These are phyloP conservation scores for Penicillium salamii DNA, from an alignment of 495 filamentous ascomycete genomes.

Conservation along the genomic window DNA sequence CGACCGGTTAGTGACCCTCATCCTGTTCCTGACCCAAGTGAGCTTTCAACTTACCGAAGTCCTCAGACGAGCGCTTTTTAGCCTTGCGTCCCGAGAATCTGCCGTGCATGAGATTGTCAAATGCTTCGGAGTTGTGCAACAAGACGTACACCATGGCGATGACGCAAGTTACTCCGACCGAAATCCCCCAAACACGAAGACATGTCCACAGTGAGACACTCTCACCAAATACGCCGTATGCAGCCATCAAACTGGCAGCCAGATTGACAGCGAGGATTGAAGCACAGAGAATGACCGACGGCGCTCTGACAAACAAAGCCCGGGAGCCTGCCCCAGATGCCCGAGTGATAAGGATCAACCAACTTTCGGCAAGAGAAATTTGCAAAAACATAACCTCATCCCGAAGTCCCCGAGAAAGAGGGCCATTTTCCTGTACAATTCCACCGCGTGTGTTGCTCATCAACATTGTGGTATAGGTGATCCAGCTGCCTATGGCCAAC, in stretches of 20 bases:
- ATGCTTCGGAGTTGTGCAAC: constrained; percentile 69
- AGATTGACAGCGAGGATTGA: constrained; percentile 80
- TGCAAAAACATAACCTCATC: constrained; percentile 86
- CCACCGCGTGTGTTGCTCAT: constrained; percentile 66
- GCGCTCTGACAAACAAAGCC: constrained; percentile 79
- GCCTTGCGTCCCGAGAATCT: constrained; percentile 71
- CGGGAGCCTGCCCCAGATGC: constrained; percentile 54
- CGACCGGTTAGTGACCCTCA: constrained; percentile 28
- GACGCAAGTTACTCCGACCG: constrained; percentile 70
- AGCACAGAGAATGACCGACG: constrained; percentile 74
- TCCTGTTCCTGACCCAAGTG: neutral
- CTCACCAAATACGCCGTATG: constrained; percentile 72
- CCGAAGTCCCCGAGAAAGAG: constrained; percentile 31
- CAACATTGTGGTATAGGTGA: constrained; percentile 76
- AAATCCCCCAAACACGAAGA: constrained; percentile 86
- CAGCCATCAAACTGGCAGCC: constrained; percentile 75
- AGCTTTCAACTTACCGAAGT: constrained; percentile 67
- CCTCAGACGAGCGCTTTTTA: constrained; percentile 75
- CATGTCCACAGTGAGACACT: constrained; percentile 73
- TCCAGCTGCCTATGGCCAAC: constrained; percentile 80
- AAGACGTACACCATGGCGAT: constrained; percentile 73
- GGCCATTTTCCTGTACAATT: constrained; percentile 84
- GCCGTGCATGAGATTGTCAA: constrained; percentile 92
- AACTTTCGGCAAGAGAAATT: constrained; percentile 89
- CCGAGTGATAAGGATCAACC: constrained; percentile 95